Evolutionary conservation across 2,329 filamentous ascomycete genomes (phyloP), one percentile per base, ranked within the genome.

Genomic region (Alternaria burnsii): DNA sequence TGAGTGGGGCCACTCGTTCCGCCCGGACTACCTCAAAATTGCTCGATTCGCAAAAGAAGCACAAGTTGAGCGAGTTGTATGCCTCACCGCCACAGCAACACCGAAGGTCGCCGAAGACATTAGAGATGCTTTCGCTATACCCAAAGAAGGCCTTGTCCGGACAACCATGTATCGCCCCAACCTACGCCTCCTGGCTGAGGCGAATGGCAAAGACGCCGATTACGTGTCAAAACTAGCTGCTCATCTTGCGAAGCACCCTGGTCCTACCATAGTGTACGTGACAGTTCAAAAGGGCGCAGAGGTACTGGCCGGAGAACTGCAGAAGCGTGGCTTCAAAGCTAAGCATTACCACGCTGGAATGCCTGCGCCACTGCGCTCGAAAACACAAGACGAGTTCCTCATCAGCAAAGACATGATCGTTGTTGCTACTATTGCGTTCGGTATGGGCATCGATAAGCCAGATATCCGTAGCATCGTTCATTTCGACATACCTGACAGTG

Each of bases 361-460:
- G 79, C 80, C 86, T 2, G 74, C 89, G 0, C 80, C 85, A 8
- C 85, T 90, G 43, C 94, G 93, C 75, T 82, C 83, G 2, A 75
- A 84, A 18, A 86, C 94, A 3, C 94, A 98, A 76, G 86, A 87
- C 61, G 77, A 87, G 11, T 99, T 95, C 93, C 93, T 98, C 75
- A 81, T 80, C 32, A 92, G 93, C 12, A 80, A 82, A 43, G 85
- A 89, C 71, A 91, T 97, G 71, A 91, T 98, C 26, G 94, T 99
- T 32, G 94, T 98, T 38, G 95, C 94, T 20, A 99, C 94, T 0
- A 97, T 98, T 76, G 94, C 94, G 14, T 99, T 99, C 76, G 95
- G 94, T 5, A 99, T 99, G 95, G 94, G 94, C 7, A 98, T 98
- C 66, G 94, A 99, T 81, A 98, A 98, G 77, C 87, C 93, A 0